These are phyloP conservation scores for Rhodofomes roseus DNA, from an alignment of 1,284 basidiomycete species.

Conservation along the genomic window DNA sequence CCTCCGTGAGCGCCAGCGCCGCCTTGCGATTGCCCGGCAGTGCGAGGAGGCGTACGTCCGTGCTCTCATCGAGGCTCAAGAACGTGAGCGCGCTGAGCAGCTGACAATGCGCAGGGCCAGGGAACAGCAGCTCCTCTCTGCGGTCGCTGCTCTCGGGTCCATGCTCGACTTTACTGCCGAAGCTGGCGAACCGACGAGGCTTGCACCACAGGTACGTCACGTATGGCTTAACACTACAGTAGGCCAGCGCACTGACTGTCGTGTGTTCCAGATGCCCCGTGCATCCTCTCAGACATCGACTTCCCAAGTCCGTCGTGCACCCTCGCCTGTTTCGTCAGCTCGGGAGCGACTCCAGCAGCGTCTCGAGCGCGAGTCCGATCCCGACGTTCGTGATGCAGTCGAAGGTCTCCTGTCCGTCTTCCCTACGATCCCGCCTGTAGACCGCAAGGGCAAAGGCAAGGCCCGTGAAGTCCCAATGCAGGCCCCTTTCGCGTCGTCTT, in stretches of 20 bases:
- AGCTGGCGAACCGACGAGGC: not conserved
- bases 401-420: not conserved
- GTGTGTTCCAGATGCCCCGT: not conserved
- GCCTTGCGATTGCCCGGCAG: conserved; percentile 10
- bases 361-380: conserved; percentile 1
- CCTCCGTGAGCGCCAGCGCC: conserved; percentile 6
- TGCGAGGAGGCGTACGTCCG: conserved; percentile 12
- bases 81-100: conserved; percentile 6
- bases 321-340: not conserved
- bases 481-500: not conserved
- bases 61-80: conserved; percentile 7
- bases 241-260: not conserved
- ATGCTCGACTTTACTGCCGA: not conserved
- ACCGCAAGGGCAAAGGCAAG: conserved; percentile 19
- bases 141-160: not conserved
- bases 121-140: conserved; percentile 3
- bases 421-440: not conserved
- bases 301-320: not conserved
- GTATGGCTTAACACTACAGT: not conserved
- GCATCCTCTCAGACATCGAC: not conserved
- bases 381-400: not conserved
- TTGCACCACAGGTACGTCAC: not conserved
- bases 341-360: not conserved
- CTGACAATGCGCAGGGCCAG: not conserved
- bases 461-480: conserved; percentile 10